phyloP scores from a whole-genome alignment of 2,329 filamentous ascomycete species.

The Neodidymelliopsis sp. region DNA sequence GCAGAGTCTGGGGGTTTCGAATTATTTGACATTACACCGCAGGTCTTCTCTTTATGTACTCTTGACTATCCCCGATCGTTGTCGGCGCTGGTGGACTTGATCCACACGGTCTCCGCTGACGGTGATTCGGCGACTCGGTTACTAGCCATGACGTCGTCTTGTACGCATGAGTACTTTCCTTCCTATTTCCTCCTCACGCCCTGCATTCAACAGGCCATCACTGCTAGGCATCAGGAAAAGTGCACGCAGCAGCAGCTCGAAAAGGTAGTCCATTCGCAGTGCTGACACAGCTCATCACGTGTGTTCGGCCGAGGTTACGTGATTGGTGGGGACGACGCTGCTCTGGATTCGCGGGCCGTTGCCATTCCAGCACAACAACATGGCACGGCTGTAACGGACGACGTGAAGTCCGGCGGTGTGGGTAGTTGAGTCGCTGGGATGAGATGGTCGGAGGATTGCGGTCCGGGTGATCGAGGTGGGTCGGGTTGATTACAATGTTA shows the following conservation, averaged over 20 bases:
- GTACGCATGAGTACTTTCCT: neutral
- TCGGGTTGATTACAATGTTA: no score
- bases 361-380: no score
- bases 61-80: neutral
- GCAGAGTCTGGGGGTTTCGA: no score
- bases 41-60: conserved; percentile 5
- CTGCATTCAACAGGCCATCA: neutral
- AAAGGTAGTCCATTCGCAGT: neutral
- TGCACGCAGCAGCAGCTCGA: neutral
- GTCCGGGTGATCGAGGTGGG: no score
- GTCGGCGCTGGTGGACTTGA: conserved; percentile 8
- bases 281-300: conserved; percentile 15
- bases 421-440: no score
- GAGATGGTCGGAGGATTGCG: no score
- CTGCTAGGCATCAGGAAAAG: conserved; percentile 4
- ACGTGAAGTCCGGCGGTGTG: no score
- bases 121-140: conserved; percentile 5
- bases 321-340: conserved; percentile 3
- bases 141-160: neutral
- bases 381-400: no score
- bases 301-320: conserved; percentile 3
- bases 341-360: no score
- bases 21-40: neutral
- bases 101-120: conserved; percentile 7
- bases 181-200: neutral